A percentile compares a stretch with the other conserved stretches of the same genome.
phyloP scores from a whole-genome alignment of 2,329 filamentous ascomycete genomes.

The Colletotrichum sp. region DNA sequence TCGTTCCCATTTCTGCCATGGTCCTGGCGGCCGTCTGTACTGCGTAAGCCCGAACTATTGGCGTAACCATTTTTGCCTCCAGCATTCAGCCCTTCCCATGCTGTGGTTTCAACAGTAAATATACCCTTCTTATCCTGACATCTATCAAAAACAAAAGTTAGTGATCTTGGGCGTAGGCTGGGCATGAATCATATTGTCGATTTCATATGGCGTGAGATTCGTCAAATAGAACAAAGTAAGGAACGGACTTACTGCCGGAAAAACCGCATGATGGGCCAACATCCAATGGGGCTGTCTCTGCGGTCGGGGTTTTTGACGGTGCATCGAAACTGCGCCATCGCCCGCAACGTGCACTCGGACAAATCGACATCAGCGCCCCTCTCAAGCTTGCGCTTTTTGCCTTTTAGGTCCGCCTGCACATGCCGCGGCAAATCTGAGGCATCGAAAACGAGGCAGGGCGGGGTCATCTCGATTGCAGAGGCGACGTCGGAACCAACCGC shows the following conservation, averaged over 20 bases:
- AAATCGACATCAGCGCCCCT: slow-evolving; percentile 51
- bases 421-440: slow-evolving; percentile 52
- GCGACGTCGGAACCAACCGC: not conserved
- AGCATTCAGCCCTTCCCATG: slow-evolving; percentile 53
- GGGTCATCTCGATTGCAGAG: slow-evolving; percentile 54
- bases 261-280: slow-evolving; percentile 61
- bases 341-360: slow-evolving; percentile 57
- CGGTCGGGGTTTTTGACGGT: slow-evolving; percentile 52
- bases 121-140: slow-evolving; percentile 61
- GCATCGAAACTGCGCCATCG: slow-evolving; percentile 67
- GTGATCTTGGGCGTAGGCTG: not conserved
- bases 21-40: not conserved
- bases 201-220: not conserved
- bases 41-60: not conserved
- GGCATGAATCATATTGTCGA: not conserved
- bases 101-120: slow-evolving; percentile 68
- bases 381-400: slow-evolving; percentile 57
- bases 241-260: slow-evolving; percentile 59
- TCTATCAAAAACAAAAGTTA: slow-evolving; percentile 37
- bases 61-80: not conserved
- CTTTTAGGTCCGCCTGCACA: slow-evolving; percentile 51
- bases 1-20: not conserved
- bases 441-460: slow-evolving; percentile 60
- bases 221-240: not conserved
- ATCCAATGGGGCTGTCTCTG: slow-evolving; percentile 52